Percentiles rank a stretch among this genome's conserved stretches.
These are phyloP conservation scores for Sarcomyxa edulis DNA, from an alignment of 768 basidiomycete genomes.

Conservation along the genomic window DNA sequence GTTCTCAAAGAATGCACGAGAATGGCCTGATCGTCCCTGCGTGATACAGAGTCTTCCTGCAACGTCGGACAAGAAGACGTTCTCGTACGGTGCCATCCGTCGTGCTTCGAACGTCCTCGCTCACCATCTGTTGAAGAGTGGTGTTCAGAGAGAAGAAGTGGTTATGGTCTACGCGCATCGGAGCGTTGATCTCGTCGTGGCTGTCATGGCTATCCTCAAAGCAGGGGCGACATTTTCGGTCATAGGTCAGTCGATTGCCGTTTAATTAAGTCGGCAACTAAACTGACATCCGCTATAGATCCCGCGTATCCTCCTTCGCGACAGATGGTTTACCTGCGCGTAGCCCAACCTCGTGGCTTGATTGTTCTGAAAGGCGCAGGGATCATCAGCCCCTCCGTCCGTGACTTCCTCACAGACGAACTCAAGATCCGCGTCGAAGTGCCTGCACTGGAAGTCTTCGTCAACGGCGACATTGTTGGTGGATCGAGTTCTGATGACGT, in stretches of 20 bases:
- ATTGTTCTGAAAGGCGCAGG: constrained; percentile 91
- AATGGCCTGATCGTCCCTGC: constrained; percentile 78
- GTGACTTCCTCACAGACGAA: constrained; percentile 73
- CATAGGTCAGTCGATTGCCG: constrained; percentile 67
- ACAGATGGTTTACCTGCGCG: constrained; percentile 89
- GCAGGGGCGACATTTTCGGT: constrained; percentile 96
- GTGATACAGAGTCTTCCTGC: constrained; percentile 75
- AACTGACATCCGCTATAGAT: constrained; percentile 52
- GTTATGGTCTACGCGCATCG: constrained; percentile 98
- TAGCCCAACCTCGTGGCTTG: constrained; percentile 88
- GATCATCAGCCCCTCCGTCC: constrained; percentile 69
- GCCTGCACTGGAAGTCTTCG: constrained; percentile 75
- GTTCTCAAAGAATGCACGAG: constrained; percentile 81
- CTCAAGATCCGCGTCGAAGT: constrained; percentile 87
- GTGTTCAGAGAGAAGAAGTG: constrained; percentile 89
- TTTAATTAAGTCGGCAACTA: too few species aligned
- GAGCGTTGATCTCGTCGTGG: constrained; percentile 93
- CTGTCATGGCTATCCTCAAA: constrained; percentile 95
- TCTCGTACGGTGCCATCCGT: constrained; percentile 78
- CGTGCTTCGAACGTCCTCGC: constrained; percentile 85
- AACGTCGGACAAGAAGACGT: constrained; percentile 43
- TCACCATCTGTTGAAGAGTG: constrained; percentile 81
- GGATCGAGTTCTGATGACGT: constrained; percentile 55
- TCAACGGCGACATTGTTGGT: constrained; percentile 60
- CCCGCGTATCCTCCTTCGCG: constrained; percentile 94